Evolutionary conservation across 257 asterid species (phyloP), one percentile per base, ranked within the genome.

Genomic region (Paulownia fortunei): DNA sequence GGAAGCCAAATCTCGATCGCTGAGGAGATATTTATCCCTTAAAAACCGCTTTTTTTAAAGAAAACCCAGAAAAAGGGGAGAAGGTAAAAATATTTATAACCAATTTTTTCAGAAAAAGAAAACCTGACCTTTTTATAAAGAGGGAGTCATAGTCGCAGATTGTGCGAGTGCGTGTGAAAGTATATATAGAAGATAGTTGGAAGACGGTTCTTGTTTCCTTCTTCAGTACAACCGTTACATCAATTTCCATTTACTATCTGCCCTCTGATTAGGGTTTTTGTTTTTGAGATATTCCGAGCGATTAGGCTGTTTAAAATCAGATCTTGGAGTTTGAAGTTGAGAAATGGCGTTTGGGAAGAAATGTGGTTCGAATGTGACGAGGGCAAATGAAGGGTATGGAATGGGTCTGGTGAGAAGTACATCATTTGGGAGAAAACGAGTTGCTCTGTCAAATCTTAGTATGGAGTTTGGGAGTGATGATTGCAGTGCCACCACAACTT

Each of bases 361-460:
- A 41, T 70, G 81, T 21, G 82, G 80, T 51, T 6, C 52, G n/a
- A 44, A 76, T 23, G 6, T 58, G 74, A 21, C 32, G 27, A 69
- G 81, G 80, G 79, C 37, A 34, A 76, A 41, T 49, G 87, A 72
- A 55, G 84, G 70, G 70, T 87, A 69, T 15, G 92, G 87, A 44
- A 41, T 81, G 64, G 89, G 86, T 30, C 58, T 91, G 8, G 90
- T 82, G 80, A 87, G 92, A 56, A 89, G 89, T 69, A 80, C 85
- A 0, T 91, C 97, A 1, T 91, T 87, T 78, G 97, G 94, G 79
- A 75, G 97, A 41, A 91, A 91, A 62, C 77, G 97, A 74, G 84
- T 91, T 44, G 80, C 82, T 66, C 74, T 88, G 30, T 58, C 84
- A 0, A 85, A 64, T 73, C 76, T 42, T 3, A n/a, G 69, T 26